A percentile compares a stretch with the other conserved stretches of the same genome.
Evolutionary conservation across 768 basidiomycete genomes (phyloP).

Genomic region (Lactarius sanguifluus): DNA sequence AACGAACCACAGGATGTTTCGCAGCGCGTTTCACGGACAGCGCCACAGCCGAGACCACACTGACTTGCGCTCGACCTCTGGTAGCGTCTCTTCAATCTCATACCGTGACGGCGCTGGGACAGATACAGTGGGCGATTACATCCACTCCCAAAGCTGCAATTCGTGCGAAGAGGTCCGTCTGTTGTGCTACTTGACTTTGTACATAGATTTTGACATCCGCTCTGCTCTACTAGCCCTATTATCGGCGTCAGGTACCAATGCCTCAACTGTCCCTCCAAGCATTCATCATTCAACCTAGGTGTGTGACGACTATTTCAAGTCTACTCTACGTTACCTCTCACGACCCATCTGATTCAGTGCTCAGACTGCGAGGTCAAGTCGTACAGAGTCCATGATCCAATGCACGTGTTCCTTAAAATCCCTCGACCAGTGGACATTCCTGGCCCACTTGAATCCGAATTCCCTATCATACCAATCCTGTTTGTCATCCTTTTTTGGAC

Average conservation of each 20-base stretch:
- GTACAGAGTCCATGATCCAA: conserved; percentile 76
- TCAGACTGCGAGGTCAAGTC: conserved; percentile 75
- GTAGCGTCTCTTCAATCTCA: conserved; percentile 20
- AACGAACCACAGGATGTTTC: conserved; percentile 67
- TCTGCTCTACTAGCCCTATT: conserved; percentile 52
- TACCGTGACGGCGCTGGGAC: not conserved
- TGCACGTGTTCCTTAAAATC: conserved; percentile 87
- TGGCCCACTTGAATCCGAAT: conserved; percentile 50
- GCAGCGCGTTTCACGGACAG: conserved; percentile 17
- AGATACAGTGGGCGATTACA: not conserved
- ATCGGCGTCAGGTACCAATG: conserved; percentile 85
- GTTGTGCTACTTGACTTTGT: not conserved
- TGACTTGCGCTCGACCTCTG: conserved; percentile 16
- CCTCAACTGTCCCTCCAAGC: conserved; percentile 79
- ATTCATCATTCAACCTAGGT: conserved; percentile 78
- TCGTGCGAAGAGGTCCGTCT: conserved; percentile 18
- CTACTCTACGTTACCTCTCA: not conserved
- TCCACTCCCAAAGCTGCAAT: conserved; percentile 26
- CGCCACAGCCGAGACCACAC: conserved; percentile 10
- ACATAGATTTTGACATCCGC: not conserved
- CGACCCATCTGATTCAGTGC: conserved; percentile 51
- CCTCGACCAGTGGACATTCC: conserved; percentile 64
- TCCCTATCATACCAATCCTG: conserved; percentile 68
- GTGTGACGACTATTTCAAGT: conserved; percentile 30
- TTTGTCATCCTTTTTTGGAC: conserved; percentile 37